Conservation (phyloP, 179 eudicot species). For the Vitellaria paradoxa region DNA sequence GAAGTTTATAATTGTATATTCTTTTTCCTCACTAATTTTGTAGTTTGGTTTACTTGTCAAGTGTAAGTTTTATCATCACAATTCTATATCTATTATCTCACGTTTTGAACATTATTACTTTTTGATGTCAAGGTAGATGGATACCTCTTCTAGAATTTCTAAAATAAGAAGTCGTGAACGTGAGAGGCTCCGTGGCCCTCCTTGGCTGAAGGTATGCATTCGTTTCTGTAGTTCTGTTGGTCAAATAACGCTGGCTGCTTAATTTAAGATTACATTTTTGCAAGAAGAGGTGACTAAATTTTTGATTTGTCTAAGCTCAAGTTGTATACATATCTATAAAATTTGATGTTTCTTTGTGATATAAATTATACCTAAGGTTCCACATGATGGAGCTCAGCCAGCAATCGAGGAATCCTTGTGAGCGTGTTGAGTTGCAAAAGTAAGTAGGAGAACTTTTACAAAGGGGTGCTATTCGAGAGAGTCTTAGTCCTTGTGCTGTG, state of each 20-base stretch:
- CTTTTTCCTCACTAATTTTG: background rate
- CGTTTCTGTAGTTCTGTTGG: background rate
- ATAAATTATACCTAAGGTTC: too few relatives aligned
- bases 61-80: background rate
- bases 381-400: too few relatives aligned
- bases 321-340: background rate
- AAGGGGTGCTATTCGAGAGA: too few relatives aligned
- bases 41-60: background rate
- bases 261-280: constrained; percentile 1
- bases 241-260: background rate
- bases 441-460: too few relatives aligned
- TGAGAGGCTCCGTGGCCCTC: constrained; percentile 92
- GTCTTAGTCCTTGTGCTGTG: too few relatives aligned
- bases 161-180: constrained; percentile 93
- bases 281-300: background rate
- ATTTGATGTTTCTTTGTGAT: background rate
- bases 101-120: constrained; percentile 24
- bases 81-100: background rate
- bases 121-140: constrained; percentile 86
- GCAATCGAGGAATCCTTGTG: too few relatives aligned
- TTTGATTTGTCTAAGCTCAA: background rate
- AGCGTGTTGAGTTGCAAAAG: too few relatives aligned
- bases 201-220: constrained; percentile 80
- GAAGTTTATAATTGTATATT: background rate
- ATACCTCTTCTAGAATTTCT: constrained; percentile 92